Evolutionary conservation across 192 early-diverging fungal genomes (phyloP).

Genomic region (Coemansia asiatica): DNA sequence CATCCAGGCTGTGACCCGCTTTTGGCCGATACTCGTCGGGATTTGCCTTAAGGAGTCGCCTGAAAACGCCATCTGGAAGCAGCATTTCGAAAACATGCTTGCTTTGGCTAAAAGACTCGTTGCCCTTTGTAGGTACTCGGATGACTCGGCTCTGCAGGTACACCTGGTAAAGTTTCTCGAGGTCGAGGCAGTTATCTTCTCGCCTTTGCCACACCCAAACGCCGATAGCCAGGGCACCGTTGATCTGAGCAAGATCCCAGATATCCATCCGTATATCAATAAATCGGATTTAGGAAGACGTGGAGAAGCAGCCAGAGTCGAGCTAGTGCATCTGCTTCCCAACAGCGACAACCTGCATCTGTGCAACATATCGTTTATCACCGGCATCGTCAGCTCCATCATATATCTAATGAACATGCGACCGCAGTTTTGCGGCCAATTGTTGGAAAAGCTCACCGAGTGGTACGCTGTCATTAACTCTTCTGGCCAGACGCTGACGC

Average conservation of each 20-base stretch:
- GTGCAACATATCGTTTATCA: slow-evolving; percentile 52
- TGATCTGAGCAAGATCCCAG: slow-evolving; percentile 20
- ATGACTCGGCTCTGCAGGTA: slow-evolving; percentile 43
- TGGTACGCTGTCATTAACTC: slow-evolving; percentile 48
- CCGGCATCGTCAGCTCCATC: slow-evolving; percentile 42
- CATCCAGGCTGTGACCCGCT: slow-evolving; percentile 43
- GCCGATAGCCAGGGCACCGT: neutral
- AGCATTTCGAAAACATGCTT: slow-evolving; percentile 24
- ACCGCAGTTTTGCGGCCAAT: slow-evolving; percentile 39
- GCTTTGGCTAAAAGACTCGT: slow-evolving; percentile 14
- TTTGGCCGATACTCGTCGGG: slow-evolving; percentile 36
- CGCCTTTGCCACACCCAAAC: neutral
- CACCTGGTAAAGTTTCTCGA: slow-evolving; percentile 51
- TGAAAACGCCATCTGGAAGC: slow-evolving; percentile 14
- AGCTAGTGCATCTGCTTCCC: slow-evolving; percentile 44
- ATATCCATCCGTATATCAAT: slow-evolving; percentile 30
- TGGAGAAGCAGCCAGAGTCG: slow-evolving; percentile 33
- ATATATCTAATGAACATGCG: slow-evolving; percentile 50
- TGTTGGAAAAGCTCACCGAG: slow-evolving; percentile 29
- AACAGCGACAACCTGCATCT: slow-evolving; percentile 44
- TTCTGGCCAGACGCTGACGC: slow-evolving; percentile 41
- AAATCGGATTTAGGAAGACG: slow-evolving; percentile 23
- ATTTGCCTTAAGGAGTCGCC: slow-evolving; percentile 12
- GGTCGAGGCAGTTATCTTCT: slow-evolving; percentile 39
- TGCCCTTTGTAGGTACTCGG: slow-evolving; percentile 24